Conservation (phyloP, 257 asterid species). For the Nicotiana otophora region DNA sequence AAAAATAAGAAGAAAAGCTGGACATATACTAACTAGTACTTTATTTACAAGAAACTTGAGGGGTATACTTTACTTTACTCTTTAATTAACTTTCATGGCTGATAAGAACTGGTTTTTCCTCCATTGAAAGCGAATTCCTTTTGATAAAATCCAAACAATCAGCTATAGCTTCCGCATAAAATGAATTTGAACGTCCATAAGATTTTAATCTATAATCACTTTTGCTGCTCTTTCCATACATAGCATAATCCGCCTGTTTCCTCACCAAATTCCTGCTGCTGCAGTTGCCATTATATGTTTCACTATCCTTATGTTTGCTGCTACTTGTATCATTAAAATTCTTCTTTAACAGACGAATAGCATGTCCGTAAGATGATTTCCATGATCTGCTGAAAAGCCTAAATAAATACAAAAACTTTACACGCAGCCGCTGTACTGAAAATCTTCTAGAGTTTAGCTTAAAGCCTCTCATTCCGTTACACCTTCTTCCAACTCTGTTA, state of each 20-base stretch:
- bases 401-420: conserved; percentile 28
- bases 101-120: conserved; percentile 37
- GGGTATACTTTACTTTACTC: too few species aligned
- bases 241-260: conserved; percentile 7
- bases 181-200: conserved; percentile 40
- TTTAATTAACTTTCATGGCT: background rate
- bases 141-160: conserved; percentile 59
- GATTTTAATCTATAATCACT: conserved; percentile 17
- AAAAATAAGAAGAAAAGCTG: background rate
- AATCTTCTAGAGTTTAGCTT: conserved; percentile 32
- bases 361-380: conserved; percentile 23
- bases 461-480: conserved; percentile 33
- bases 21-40: background rate
- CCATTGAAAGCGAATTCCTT: conserved; percentile 44
- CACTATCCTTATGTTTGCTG: background rate
- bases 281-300: background rate
- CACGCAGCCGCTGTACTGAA: conserved; percentile 31
- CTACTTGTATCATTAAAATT: background rate
- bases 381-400: conserved; percentile 21
- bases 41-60: background rate
- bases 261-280: conserved; percentile 6
- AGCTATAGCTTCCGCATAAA: conserved; percentile 52
- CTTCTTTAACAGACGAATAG: conserved; percentile 15
- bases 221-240: background rate
- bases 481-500: conserved; percentile 30